phyloP scores from a whole-genome alignment of 2,329 filamentous ascomycete species.

The Diaporthe vaccinii region DNA sequence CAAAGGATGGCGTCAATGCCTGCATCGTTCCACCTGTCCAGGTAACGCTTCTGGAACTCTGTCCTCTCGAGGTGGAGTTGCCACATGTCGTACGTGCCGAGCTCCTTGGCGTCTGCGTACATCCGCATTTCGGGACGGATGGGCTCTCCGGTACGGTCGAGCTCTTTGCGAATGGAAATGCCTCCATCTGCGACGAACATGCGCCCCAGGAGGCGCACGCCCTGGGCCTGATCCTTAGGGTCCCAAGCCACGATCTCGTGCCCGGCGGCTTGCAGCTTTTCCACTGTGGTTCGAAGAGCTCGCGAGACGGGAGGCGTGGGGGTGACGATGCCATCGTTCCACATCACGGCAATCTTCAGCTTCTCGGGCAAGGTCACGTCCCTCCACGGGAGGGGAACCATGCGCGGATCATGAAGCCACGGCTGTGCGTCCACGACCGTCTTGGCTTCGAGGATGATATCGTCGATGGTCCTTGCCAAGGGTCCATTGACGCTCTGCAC shows the following conservation, averaged over 20 bases:
- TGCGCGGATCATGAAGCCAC: conserved; percentile 70
- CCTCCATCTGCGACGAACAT: conserved; percentile 66
- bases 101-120: conserved; percentile 52
- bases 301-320: conserved; percentile 76
- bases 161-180: conserved; percentile 53
- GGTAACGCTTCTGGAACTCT: conserved; percentile 60
- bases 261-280: conserved; percentile 58
- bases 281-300: conserved; percentile 62
- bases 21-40: conserved; percentile 55
- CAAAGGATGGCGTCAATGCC: conserved; percentile 74
- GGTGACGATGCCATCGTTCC: conserved; percentile 73
- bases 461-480: conserved; percentile 67
- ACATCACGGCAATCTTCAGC: conserved; percentile 72
- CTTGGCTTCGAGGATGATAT: conserved; percentile 68
- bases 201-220: conserved; percentile 53
- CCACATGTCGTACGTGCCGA: conserved; percentile 62
- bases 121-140: conserved; percentile 54
- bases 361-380: conserved; percentile 50
- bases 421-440: conserved; percentile 65
- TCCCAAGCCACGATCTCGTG: conserved; percentile 68
- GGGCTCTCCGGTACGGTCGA: conserved; percentile 59
- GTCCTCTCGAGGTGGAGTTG: conserved; percentile 60
- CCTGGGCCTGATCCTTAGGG: conserved; percentile 56
- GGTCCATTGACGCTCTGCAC: conserved; percentile 75
- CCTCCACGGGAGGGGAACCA: conserved; percentile 71